phyloP scores from a whole-genome alignment of 148 eudicot species.

The Dysphania ambrosioides region DNA sequence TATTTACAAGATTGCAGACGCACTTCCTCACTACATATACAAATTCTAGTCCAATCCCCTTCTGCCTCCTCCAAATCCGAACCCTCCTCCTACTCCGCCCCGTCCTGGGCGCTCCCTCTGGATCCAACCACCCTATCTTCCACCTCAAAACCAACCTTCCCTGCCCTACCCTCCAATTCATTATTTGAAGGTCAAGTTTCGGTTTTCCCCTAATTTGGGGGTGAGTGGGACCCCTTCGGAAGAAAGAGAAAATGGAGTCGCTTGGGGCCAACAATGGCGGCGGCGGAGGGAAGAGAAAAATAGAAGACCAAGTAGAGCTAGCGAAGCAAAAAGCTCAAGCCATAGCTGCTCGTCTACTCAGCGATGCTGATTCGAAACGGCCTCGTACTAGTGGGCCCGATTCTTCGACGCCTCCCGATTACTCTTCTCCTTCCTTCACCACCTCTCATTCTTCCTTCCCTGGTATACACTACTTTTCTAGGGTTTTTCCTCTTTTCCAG shows the following conservation, averaged over 20 bases:
- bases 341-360: slow-evolving; percentile 40
- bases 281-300: slow-evolving; percentile 36
- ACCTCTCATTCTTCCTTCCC: slow-evolving; percentile 22
- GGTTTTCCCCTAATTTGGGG: too few relatives aligned
- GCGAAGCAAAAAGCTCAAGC: slow-evolving; percentile 45
- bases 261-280: slow-evolving; percentile 4
- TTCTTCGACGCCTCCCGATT: slow-evolving; percentile 5
- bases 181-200: too few relatives aligned
- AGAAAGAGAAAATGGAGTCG: slow-evolving; percentile 16
- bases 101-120: too few relatives aligned
- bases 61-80: too few relatives aligned
- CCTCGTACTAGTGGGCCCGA: slow-evolving; percentile 25
- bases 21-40: too few relatives aligned
- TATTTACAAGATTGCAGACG: too few relatives aligned
- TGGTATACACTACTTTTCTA: slow-evolving; percentile 11
- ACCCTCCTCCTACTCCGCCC: too few relatives aligned
- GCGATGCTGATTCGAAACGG: slow-evolving; percentile 33
- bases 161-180: too few relatives aligned
- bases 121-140: too few relatives aligned
- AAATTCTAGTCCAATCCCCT: too few relatives aligned
- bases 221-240: too few relatives aligned
- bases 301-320: slow-evolving; percentile 37
- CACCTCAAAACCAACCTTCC: too few relatives aligned
- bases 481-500: not conserved
- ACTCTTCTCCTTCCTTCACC: slow-evolving; percentile 12